Evolutionary conservation across 2,329 filamentous ascomycete species (phyloP), one percentile per base, ranked within the genome.

Genomic region (Colletotrichum eleusines): DNA sequence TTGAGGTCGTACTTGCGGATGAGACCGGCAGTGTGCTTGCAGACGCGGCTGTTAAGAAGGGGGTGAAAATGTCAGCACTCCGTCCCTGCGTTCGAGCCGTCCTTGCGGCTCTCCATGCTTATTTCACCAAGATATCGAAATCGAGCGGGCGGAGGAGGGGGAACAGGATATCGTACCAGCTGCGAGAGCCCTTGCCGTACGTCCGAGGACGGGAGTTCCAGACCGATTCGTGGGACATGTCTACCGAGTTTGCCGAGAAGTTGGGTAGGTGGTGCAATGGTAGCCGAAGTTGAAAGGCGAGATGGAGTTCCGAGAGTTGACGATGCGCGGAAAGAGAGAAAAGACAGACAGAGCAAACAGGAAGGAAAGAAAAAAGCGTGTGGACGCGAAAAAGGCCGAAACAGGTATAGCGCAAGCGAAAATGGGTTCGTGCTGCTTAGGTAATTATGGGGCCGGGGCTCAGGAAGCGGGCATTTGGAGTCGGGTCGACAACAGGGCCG

Each of bases 1-100:
- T 97, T 94, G 80, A 98, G 90, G 83, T 96, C 95, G 89, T 99
- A 99, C 89, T 99, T 99, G 89, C 96, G 95, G 91, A 99, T 97
- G 79, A 99, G 91, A 97, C 96, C 96, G 82, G 96, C 95, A 83
- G 90, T 91, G 93, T 99, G 95, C 83, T 94, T 94, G 94, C 88
- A 90, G 81, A 90, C 87, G 75, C 88, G 88, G 88, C 88, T 90
- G 76, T 76, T 76, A 55, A 75, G 48, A 16, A 20, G 26, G 35
- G 28, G 3, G 66, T 69, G 73, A 74, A n/a, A 62, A 74, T 70
- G 79, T 81, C 77, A 81, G 80, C 75, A 75, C 57, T 69, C 71
- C 42, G 28, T 70, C 40, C 57, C 64, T 55, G 23, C 3, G 11
- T 9, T n/a, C 23, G 51, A 20, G 23, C 44, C 38, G 16, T 51